These are phyloP conservation scores for Coffea eugenioides DNA, from an alignment of 257 asterid genomes.

Conservation along the genomic window DNA sequence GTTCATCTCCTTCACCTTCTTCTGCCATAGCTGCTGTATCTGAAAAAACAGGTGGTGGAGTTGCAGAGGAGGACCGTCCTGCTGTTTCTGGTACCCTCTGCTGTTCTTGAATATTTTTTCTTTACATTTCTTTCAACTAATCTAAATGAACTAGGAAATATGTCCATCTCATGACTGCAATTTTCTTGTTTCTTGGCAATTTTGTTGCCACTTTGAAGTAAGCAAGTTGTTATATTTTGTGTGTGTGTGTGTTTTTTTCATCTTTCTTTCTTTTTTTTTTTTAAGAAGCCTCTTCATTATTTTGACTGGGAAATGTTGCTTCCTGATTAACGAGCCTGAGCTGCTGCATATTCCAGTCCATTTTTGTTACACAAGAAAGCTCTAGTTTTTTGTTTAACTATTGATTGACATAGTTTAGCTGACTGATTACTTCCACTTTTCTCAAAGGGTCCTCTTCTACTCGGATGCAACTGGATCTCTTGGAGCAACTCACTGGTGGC, in stretches of 20 bases:
- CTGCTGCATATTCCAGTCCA: too few relatives aligned
- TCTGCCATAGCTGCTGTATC: constrained; percentile 53
- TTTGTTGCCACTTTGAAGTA: not conserved
- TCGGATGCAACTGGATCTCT: constrained; percentile 69
- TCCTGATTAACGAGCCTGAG: too few relatives aligned
- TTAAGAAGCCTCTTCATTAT: too few relatives aligned
- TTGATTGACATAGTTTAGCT: constrained; percentile 2
- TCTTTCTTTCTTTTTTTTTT: too few relatives aligned
- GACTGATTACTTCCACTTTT: constrained; percentile 4
- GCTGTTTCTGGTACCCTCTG: constrained; percentile 43
- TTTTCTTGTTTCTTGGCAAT: not conserved
- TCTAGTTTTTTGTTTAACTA: not conserved
- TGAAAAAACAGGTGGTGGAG: constrained; percentile 57
- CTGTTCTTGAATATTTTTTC: constrained; percentile 6
- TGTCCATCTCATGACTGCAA: not conserved
- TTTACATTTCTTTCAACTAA: not conserved
- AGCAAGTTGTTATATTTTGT: too few relatives aligned
- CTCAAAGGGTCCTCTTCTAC: constrained; percentile 67
- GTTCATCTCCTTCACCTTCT: constrained; percentile 18
- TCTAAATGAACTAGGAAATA: not conserved
- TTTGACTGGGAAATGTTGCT: too few relatives aligned
- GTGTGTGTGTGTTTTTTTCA: too few relatives aligned
- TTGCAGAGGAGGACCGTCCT: constrained; percentile 56
- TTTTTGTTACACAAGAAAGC: not conserved
- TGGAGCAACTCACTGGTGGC: constrained; percentile 71